Evolutionary conservation across 106 monocot species (phyloP).

Genomic region (Triglochin maritima): DNA sequence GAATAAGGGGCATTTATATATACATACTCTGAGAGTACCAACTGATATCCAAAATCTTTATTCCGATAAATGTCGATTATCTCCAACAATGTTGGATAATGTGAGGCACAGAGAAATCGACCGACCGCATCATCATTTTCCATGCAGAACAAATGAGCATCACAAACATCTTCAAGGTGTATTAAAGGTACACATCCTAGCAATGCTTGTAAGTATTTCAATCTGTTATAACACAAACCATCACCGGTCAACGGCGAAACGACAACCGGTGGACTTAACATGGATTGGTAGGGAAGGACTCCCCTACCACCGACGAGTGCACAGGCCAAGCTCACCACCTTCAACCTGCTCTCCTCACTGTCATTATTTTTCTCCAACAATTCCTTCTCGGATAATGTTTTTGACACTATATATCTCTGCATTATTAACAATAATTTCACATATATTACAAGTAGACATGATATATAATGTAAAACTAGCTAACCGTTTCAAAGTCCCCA

Average conservation of each 20-base stretch:
- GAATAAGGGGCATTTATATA: neutral
- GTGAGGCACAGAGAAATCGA: slow-evolving; percentile 3
- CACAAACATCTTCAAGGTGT: slow-evolving; percentile 4
- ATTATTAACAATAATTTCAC: neutral
- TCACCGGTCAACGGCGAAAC: slow-evolving; percentile 5
- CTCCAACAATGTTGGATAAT: neutral
- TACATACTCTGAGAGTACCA: neutral
- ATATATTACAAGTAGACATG: neutral
- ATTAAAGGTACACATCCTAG: slow-evolving; percentile 1
- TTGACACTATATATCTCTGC: neutral
- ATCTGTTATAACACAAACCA: too few species aligned
- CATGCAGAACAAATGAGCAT: slow-evolving; percentile 12
- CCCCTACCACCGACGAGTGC: slow-evolving; percentile 3
- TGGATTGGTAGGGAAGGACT: neutral
- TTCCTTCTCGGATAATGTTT: slow-evolving; percentile 7
- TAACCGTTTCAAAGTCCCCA: slow-evolving; percentile 13
- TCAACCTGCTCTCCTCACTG: neutral
- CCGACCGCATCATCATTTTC: neutral
- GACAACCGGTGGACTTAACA: neutral
- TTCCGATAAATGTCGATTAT: neutral
- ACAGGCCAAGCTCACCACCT: slow-evolving; percentile 4
- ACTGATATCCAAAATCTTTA: neutral
- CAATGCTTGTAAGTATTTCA: neutral
- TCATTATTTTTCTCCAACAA: neutral
- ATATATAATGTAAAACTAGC: neutral